Evolutionary conservation across 164 flowering plant species (phyloP).

Genomic region (Vitis vinifera): ASM3070453v1 NC_081822.1:6390501-6391000

Average conservation of each 20-base stretch:
- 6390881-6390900: slow-evolving; percentile 16
- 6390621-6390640: slow-evolving; percentile 37
- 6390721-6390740: slow-evolving; percentile 19
- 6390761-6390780: slow-evolving; percentile 15
- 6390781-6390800: slow-evolving; percentile 8
- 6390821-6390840: slow-evolving; percentile 20
- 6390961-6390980: slow-evolving; percentile 17
- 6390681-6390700: slow-evolving; percentile 28
- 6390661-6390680: slow-evolving; percentile 51
- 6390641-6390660: slow-evolving; percentile 35
- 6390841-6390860: slow-evolving; percentile 15
- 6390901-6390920: slow-evolving; percentile 11
- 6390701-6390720: slow-evolving; percentile 38
- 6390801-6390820: slow-evolving; percentile 6
- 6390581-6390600: slow-evolving; percentile 61
- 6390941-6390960: slow-evolving; percentile 16
- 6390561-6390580: slow-evolving; percentile 52
- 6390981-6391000: slow-evolving; percentile 11
- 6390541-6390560: slow-evolving; percentile 59
- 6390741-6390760: slow-evolving; percentile 9
- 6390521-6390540: slow-evolving; percentile 41
- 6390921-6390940: slow-evolving; percentile 20
- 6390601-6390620: slow-evolving; percentile 54
- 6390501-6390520: too few species aligned
- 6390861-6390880: slow-evolving; percentile 15